Percentiles rank a stretch among this genome's conserved stretches.
Evolutionary conservation across 2,329 filamentous ascomycete genomes (phyloP).

Genomic region (Ambrosiella cleistominuta): DNA sequence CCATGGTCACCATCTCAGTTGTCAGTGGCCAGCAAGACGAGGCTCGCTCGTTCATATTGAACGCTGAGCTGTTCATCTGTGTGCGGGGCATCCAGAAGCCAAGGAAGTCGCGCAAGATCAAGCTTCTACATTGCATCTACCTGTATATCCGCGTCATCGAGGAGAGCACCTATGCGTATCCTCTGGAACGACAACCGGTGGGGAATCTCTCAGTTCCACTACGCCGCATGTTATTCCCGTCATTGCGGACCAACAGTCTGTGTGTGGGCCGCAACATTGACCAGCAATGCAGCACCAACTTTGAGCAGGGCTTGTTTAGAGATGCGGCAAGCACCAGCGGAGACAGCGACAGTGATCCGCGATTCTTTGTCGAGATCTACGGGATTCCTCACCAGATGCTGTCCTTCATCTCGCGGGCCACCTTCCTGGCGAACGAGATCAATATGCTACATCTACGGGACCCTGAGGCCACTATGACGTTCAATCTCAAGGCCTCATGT

Average conservation of each 20-base stretch:
- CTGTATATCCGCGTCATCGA: constrained; percentile 27
- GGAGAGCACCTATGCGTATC: constrained; percentile 23
- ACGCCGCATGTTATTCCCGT: constrained; percentile 16
- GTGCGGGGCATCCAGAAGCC: constrained; percentile 21
- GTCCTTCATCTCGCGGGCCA: constrained; percentile 24
- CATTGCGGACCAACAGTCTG: constrained; percentile 18
- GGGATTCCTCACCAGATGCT: constrained; percentile 26
- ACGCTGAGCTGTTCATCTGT: constrained; percentile 27
- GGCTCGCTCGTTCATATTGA: constrained; percentile 23
- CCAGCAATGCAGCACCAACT: constrained; percentile 23
- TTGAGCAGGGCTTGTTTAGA: constrained; percentile 15
- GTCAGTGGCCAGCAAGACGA: constrained; percentile 19
- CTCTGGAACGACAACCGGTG: constrained; percentile 9
- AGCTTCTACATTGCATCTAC: constrained; percentile 30
- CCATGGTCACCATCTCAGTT: constrained; percentile 22
- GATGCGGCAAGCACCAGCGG: constrained; percentile 15
- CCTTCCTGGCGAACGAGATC: constrained; percentile 27
- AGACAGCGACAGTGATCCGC: constrained; percentile 20
- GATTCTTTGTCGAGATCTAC: constrained; percentile 28
- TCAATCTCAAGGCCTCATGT: constrained; percentile 19
- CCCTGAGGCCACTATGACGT: constrained; percentile 17
- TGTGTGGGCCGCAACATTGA: constrained; percentile 28
- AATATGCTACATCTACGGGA: constrained; percentile 4
- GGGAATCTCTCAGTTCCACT: constrained; percentile 12
- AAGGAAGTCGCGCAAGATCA: constrained; percentile 24